Evolutionary conservation across 2,329 filamentous ascomycete genomes (phyloP).

Genomic region (Trichoderma harzianum): DNA sequence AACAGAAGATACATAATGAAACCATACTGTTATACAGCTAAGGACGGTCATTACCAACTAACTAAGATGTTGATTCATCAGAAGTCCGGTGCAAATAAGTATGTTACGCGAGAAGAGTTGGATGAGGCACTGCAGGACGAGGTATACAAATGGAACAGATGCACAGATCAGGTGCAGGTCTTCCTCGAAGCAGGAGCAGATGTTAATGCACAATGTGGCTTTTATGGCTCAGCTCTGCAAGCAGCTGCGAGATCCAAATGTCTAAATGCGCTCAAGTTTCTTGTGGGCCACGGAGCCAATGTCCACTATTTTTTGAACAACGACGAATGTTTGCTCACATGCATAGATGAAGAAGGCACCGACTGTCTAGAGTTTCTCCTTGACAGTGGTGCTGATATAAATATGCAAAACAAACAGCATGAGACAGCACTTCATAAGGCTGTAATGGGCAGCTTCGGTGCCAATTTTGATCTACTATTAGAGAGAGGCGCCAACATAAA

Average conservation of each 20-base stretch:
- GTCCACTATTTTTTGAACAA: neutral
- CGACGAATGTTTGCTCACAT: neutral
- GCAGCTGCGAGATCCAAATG: too few relatives aligned
- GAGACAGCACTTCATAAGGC: neutral
- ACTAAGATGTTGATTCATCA: neutral
- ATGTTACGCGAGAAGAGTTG: neutral
- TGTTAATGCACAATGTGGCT: neutral
- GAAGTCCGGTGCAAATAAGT: neutral
- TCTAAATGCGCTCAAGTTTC: neutral
- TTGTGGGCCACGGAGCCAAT: neutral
- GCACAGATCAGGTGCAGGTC: neutral
- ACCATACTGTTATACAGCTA: neutral
- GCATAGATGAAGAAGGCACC: too few relatives aligned
- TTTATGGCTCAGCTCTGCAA: neutral
- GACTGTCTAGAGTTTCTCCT: neutral
- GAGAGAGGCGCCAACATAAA: neutral
- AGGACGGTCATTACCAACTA: neutral
- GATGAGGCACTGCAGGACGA: neutral
- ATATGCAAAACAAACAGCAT: neutral
- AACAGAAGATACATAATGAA: too few relatives aligned
- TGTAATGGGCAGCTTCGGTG: rapidly evolving
- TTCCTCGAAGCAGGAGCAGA: neutral
- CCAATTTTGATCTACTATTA: neutral
- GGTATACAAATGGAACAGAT: too few relatives aligned
- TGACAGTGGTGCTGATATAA: neutral